Percentiles rank a stretch among this genome's conserved stretches.
Evolutionary conservation across 768 basidiomycete genomes (phyloP).

Genomic region (Hypholoma sublateritium): DNA sequence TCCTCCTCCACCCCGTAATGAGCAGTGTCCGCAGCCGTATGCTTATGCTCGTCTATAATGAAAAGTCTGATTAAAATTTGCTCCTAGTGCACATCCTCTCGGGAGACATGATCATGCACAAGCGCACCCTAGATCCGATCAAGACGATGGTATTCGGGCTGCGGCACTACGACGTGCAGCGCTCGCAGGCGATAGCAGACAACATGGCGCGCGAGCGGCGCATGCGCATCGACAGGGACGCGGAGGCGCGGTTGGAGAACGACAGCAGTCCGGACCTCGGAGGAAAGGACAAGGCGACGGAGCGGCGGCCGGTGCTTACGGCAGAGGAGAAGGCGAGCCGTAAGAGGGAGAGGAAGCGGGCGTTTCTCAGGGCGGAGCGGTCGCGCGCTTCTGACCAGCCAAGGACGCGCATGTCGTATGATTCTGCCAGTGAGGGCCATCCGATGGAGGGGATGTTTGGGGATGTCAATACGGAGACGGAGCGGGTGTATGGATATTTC

Average conservation of each 20-base stretch:
- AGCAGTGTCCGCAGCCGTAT: constrained; percentile 55
- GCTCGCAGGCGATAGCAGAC: constrained; percentile 26
- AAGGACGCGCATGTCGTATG: neutral
- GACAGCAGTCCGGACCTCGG: neutral
- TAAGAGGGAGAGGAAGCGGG: neutral
- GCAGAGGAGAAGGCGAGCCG: neutral
- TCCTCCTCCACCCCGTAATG: constrained; percentile 60
- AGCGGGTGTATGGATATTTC: constrained; percentile 47
- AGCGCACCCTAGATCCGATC: constrained; percentile 74
- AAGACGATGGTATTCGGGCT: constrained; percentile 63
- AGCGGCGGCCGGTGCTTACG: neutral
- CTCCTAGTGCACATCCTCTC: constrained; percentile 70
- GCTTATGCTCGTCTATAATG: constrained; percentile 17
- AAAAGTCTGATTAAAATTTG: neutral
- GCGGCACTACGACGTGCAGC: constrained; percentile 61
- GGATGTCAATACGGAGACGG: neutral
- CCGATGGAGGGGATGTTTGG: neutral
- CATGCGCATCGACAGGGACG: neutral
- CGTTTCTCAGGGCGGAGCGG: neutral
- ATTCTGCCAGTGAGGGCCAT: neutral
- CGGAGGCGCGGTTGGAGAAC: neutral
- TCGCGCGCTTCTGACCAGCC: neutral
- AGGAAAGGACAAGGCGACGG: too few species aligned
- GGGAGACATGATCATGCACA: constrained; percentile 72
- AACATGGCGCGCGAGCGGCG: constrained; percentile 13